These are phyloP conservation scores for Vinca minor DNA, from an alignment of 257 asterid species.

Conservation along the genomic window DNA sequence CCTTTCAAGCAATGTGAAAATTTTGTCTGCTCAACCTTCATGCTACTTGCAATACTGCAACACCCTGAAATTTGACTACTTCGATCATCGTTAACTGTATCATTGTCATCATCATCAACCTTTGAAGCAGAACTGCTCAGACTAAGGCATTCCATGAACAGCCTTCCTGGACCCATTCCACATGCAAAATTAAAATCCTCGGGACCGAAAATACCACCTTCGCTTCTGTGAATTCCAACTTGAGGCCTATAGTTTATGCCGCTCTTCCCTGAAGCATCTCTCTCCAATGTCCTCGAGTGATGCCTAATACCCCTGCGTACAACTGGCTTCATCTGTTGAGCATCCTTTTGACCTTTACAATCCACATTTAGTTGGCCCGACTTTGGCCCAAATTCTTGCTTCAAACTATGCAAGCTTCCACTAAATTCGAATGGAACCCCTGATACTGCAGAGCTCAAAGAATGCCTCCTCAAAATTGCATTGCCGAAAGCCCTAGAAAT, in stretches of 20 bases:
- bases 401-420: slow-evolving; percentile 25
- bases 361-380: slow-evolving; percentile 19
- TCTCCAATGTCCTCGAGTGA: slow-evolving; percentile 22
- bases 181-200: slow-evolving; percentile 66
- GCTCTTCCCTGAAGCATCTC: slow-evolving; percentile 28
- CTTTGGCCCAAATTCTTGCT: slow-evolving; percentile 26
- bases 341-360: slow-evolving; percentile 16
- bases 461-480: slow-evolving; percentile 21
- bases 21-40: slow-evolving; percentile 33
- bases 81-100: slow-evolving; percentile 40
- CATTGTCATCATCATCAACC: slow-evolving; percentile 35
- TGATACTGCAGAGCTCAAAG: slow-evolving; percentile 17
- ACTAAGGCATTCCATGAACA: slow-evolving; percentile 71
- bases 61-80: slow-evolving; percentile 51
- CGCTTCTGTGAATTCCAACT: slow-evolving; percentile 30
- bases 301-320: slow-evolving; percentile 25
- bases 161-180: slow-evolving; percentile 68
- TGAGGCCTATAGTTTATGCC: slow-evolving; percentile 18
- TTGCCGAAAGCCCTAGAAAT: slow-evolving; percentile 42
- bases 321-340: slow-evolving; percentile 19
- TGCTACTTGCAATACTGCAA: slow-evolving; percentile 35
- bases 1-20: too few species aligned
- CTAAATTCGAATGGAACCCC: slow-evolving; percentile 26
- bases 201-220: slow-evolving; percentile 39
- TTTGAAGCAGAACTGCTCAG: slow-evolving; percentile 54